These are phyloP conservation scores for Oryza meridionalis DNA, from an alignment of 176 grass and related monocot species.

Conservation along the genomic window DNA sequence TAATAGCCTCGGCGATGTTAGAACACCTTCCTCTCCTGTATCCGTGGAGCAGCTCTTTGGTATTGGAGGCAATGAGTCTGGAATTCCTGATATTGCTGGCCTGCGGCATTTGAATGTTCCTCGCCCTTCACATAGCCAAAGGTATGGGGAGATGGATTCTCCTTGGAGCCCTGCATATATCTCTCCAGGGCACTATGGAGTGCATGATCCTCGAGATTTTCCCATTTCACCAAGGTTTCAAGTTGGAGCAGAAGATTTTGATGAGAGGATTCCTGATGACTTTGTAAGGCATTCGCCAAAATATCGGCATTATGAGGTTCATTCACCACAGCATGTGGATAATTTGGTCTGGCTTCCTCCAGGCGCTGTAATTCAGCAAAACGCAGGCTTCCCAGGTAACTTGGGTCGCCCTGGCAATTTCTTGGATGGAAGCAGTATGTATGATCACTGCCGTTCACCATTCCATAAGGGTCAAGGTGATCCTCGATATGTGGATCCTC, in stretches of 20 bases:
- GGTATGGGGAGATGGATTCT: slow-evolving; percentile 81
- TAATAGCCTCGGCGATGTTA: slow-evolving; percentile 73
- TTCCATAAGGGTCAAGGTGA: slow-evolving; percentile 67
- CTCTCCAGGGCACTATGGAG: slow-evolving; percentile 57
- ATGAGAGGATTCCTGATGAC: slow-evolving; percentile 62
- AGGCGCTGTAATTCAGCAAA: slow-evolving; percentile 71
- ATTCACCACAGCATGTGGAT: slow-evolving; percentile 57
- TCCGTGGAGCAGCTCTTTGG: slow-evolving; percentile 63
- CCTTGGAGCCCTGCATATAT: slow-evolving; percentile 69
- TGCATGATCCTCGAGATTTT: slow-evolving; percentile 72
- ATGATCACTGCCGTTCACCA: slow-evolving; percentile 65
- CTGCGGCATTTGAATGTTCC: slow-evolving; percentile 80
- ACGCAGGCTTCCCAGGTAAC: slow-evolving; percentile 68
- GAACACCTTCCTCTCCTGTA: slow-evolving; percentile 56
- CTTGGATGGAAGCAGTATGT: slow-evolving; percentile 54
- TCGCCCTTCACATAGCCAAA: slow-evolving; percentile 50
- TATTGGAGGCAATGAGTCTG: slow-evolving; percentile 51
- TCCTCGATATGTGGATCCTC: slow-evolving; percentile 56
- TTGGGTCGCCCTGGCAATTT: slow-evolving; percentile 60
- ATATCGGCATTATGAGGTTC: slow-evolving; percentile 58
- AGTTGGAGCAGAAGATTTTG: slow-evolving; percentile 61
- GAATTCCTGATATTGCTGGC: slow-evolving; percentile 54
- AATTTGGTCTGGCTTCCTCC: slow-evolving; percentile 71
- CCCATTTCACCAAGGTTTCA: slow-evolving; percentile 74
- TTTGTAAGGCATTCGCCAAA: slow-evolving; percentile 55